These are phyloP conservation scores for Claviceps arundinis DNA, from an alignment of 2,329 filamentous ascomycete genomes.

Conservation along the genomic window DNA sequence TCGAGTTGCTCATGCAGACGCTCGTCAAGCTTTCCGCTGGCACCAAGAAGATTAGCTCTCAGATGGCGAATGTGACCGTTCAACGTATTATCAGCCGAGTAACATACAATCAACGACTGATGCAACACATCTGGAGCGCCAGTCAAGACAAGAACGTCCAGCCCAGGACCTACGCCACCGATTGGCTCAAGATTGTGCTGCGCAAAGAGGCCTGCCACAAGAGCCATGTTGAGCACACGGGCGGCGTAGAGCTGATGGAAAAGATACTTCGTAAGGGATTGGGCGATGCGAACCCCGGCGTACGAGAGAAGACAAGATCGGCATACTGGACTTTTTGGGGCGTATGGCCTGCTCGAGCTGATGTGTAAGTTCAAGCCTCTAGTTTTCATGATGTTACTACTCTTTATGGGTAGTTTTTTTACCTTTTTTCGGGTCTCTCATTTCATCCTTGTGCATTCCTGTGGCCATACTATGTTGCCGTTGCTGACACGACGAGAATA, in stretches of 20 bases:
- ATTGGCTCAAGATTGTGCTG: conserved; percentile 75
- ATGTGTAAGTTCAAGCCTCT: conserved; percentile 40
- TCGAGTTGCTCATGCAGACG: conserved; percentile 78
- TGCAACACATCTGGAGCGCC: conserved; percentile 75
- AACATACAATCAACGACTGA: conserved; percentile 64
- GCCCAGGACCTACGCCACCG: conserved; percentile 62
- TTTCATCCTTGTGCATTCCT: background rate
- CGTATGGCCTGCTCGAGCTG: conserved; percentile 66
- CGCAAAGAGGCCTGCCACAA: conserved; percentile 69
- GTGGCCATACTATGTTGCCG: too few relatives aligned
- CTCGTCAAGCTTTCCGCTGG: conserved; percentile 80
- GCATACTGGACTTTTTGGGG: conserved; percentile 76
- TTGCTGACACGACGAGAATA: conserved; percentile 21
- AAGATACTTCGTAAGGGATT: conserved; percentile 84
- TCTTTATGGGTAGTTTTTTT: too few relatives aligned
- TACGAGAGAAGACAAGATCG: conserved; percentile 72
- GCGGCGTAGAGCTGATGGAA: conserved; percentile 70
- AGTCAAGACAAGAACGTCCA: conserved; percentile 90
- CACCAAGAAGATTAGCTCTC: conserved; percentile 85
- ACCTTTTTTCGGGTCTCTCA: background rate
- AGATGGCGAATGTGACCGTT: conserved; percentile 71
- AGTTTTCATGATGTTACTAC: too few relatives aligned
- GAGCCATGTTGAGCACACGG: conserved; percentile 68
- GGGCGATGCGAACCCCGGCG: conserved; percentile 77
- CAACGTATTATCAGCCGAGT: conserved; percentile 67